Conservation (phyloP, 2,329 filamentous ascomycete genomes). For the Trichoderma breve region DNA sequence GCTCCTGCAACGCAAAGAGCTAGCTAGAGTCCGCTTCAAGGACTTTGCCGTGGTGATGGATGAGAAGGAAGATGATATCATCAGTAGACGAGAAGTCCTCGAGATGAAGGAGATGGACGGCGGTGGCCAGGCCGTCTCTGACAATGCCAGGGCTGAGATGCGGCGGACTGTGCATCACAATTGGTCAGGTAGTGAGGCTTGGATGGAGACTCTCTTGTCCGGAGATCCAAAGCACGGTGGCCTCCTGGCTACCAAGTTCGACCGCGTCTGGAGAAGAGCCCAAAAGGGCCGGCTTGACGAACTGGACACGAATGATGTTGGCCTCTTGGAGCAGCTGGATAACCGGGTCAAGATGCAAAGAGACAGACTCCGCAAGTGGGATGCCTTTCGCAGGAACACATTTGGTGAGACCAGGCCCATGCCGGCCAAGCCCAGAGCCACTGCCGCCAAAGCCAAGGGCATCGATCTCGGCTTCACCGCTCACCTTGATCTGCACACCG, state of each 20-base stretch:
- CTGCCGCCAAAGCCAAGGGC: slow-evolving; percentile 36
- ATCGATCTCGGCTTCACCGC: slow-evolving; percentile 54
- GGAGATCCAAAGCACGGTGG: slow-evolving; percentile 62
- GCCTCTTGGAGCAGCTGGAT: slow-evolving; percentile 70
- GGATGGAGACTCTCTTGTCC: slow-evolving; percentile 68
- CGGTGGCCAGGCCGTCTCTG: slow-evolving; percentile 36
- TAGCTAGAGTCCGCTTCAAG: slow-evolving; percentile 55
- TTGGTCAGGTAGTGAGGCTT: slow-evolving; percentile 75
- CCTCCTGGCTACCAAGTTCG: slow-evolving; percentile 66
- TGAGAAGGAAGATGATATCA: slow-evolving; percentile 59
- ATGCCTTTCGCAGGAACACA: slow-evolving; percentile 57
- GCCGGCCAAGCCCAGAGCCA: slow-evolving; percentile 26
- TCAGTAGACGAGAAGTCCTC: slow-evolving; percentile 50
- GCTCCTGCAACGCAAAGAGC: slow-evolving; percentile 58
- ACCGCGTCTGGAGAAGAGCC: slow-evolving; percentile 68
- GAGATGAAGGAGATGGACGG: slow-evolving; percentile 31
- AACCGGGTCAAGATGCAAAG: slow-evolving; percentile 64
- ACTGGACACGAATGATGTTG: slow-evolving; percentile 49
- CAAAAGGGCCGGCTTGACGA: slow-evolving; percentile 57
- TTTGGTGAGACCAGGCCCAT: slow-evolving; percentile 36
- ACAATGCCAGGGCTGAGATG: slow-evolving; percentile 48
- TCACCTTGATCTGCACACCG: slow-evolving; percentile 49
- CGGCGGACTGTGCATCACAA: slow-evolving; percentile 64
- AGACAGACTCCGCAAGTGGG: slow-evolving; percentile 69
- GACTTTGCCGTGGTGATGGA: slow-evolving; percentile 65